Evolutionary conservation across 1,284 basidiomycete species (phyloP).

Genomic region (Ceratobasidium sp.): DNA sequence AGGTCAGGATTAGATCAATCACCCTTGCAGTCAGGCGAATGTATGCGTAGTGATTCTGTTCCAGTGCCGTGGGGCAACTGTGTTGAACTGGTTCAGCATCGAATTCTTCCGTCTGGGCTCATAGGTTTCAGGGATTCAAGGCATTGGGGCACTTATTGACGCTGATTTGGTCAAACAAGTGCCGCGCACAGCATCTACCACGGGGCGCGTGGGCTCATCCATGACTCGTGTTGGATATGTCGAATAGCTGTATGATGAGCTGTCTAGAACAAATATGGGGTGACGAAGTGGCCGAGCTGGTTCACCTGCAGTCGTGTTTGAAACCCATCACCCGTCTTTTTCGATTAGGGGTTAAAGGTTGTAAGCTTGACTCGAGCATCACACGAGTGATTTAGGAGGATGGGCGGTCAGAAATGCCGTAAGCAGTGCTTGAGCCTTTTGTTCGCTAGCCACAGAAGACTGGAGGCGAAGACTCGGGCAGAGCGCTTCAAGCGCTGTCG

Average conservation of each 20-base stretch:
- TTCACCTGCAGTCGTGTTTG: not conserved
- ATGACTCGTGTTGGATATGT: constrained; percentile 17
- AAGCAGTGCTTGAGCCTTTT: not conserved
- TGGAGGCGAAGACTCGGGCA: not conserved
- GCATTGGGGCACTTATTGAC: not conserved
- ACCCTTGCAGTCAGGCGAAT: constrained; percentile 7
- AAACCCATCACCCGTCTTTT: not conserved
- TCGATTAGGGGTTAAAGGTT: not conserved
- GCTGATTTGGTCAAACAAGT: not conserved
- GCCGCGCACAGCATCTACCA: not conserved
- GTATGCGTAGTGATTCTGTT: not conserved
- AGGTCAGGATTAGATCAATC: constrained; percentile 21
- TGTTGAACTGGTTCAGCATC: constrained; percentile 17
- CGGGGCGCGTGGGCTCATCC: not conserved
- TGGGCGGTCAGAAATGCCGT: too few relatives aligned
- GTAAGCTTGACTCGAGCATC: not conserved
- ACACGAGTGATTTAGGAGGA: not conserved
- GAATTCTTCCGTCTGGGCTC: constrained; percentile 12
- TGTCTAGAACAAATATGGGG: not conserved
- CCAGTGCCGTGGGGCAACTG: constrained; percentile 24
- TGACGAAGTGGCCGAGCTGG: not conserved
- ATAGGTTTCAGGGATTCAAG: not conserved
- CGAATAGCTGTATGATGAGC: not conserved
- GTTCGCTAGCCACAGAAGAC: not conserved
- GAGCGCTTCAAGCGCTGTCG: constrained; percentile 23